Base-by-base conservation (phyloP, 306 rosid genomes). In the Datisca glomerata region DNA sequence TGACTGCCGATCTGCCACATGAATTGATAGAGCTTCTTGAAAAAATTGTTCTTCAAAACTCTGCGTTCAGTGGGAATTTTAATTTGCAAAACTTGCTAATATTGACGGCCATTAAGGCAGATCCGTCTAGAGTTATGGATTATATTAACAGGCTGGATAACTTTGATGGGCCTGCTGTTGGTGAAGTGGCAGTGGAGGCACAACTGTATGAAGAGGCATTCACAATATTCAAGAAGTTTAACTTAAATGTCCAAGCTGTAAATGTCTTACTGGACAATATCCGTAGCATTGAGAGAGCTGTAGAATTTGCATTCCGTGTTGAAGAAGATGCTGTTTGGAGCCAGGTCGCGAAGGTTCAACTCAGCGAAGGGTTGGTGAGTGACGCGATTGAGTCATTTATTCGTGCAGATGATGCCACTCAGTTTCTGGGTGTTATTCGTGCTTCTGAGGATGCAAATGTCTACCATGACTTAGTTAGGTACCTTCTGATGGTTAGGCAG, bases 261-360 rank as follows among this genome's bases (percentile, higher is more conserved):
- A 91, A 84, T 62, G 98, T 91, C 47, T 64, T 91, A 51, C 60
- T 91, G 53, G 96, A 84, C 56, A 84, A 78, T 52, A 75, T 91
- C 50, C 91, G 51, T 39, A 91, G 95, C 68, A 78, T 84, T 52
- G 96, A 84, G 44, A 72, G 98, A 43, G 98, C 96, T 69, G 98
- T 80, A 43, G 98, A 91, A 66, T 91, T 91, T 66, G 96, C 94
- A 35, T 91, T 84, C 84, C 86, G 98, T 24, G 98, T 84, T 43
- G 98, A 91, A 64, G 98, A 91, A 67, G 98, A 91, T 59, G 86
- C 93, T 44, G 98, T 91, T 72, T 91, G 98, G 98, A 91, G 98
- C 69, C 93, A 91, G 72, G 98, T 91, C 53, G 98, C 81, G 31
- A 91, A 78, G 76, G 98, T 96, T 56, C 98, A 91, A 73, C 86